Evolutionary conservation across 495 filamentous ascomycete genomes (phyloP).

Genomic region (Usnea hakonensis): DNA sequence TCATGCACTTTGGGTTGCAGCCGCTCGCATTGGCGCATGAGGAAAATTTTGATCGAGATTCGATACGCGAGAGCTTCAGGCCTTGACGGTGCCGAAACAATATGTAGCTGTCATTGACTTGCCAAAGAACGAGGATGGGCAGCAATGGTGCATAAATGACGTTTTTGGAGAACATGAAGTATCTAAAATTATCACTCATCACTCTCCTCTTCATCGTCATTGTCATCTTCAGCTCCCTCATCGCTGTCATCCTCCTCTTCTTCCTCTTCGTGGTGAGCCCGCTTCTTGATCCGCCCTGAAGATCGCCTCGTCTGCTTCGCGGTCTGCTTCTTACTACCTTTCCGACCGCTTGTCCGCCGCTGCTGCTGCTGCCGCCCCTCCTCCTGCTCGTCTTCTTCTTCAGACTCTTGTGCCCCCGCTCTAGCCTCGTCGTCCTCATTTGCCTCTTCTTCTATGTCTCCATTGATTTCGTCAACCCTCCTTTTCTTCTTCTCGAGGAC

Average conservation of each 20-base stretch:
- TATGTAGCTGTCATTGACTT: not conserved
- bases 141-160: not conserved
- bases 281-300: conserved; percentile 11
- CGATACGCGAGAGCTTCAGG: not conserved
- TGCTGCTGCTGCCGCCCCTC: conserved; percentile 6
- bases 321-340: conserved; percentile 23
- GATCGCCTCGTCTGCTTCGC: conserved; percentile 9
- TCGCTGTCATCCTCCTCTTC: conserved; percentile 34
- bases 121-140: not conserved
- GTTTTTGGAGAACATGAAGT: not conserved
- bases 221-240: conserved; percentile 30
- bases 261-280: conserved; percentile 33
- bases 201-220: conserved; percentile 5
- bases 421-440: conserved; percentile 5
- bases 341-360: conserved; percentile 13
- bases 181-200: conserved; percentile 4
- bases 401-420: conserved; percentile 4
- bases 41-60: not conserved
- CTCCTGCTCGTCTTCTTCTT: conserved; percentile 8
- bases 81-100: not conserved
- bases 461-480: conserved; percentile 3
- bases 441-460: conserved; percentile 13
- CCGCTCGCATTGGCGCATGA: not conserved
- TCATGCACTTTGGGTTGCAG: not conserved
- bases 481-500: conserved; percentile 29